Conservation (phyloP, 2,329 filamentous ascomycete species). For the Thielaviopsis euricoi region DNA sequence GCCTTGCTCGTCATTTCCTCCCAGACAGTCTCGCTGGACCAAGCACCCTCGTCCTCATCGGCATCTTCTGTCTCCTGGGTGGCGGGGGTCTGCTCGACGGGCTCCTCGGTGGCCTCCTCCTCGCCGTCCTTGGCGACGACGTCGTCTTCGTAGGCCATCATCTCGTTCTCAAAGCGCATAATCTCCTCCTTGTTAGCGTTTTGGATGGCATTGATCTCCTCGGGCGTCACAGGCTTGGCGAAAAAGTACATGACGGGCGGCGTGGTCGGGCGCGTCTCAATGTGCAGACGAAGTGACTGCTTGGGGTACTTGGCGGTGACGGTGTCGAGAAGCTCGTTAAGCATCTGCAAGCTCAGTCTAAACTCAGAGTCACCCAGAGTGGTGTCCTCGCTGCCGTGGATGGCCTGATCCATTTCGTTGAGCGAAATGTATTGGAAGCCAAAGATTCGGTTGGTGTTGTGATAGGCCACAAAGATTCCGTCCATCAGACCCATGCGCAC, state of each 20-base stretch:
- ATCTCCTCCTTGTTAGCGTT: slow-evolving; percentile 45
- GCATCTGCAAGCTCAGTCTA: slow-evolving; percentile 56
- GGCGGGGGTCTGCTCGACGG: slow-evolving; percentile 13
- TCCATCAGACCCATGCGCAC: slow-evolving; percentile 97
- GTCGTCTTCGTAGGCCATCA: slow-evolving; percentile 33
- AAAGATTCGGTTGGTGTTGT: slow-evolving; percentile 90
- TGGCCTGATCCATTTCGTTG: slow-evolving; percentile 68
- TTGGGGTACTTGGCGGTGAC: slow-evolving; percentile 62
- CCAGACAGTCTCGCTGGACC: slow-evolving; percentile 27
- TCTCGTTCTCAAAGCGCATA: slow-evolving; percentile 48
- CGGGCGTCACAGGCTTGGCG: slow-evolving; percentile 63
- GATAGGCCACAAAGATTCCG: slow-evolving; percentile 91
- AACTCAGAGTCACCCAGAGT: slow-evolving; percentile 71
- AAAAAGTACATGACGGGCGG: slow-evolving; percentile 73
- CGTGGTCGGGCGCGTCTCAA: slow-evolving; percentile 52
- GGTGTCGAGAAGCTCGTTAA: slow-evolving; percentile 64
- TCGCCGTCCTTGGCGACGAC: slow-evolving; percentile 11
- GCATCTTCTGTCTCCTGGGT: slow-evolving; percentile 11
- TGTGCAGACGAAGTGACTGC: slow-evolving; percentile 59
- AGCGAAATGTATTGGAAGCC: slow-evolving; percentile 91
- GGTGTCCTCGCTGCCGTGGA: slow-evolving; percentile 62
- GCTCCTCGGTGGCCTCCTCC: slow-evolving; percentile 13
- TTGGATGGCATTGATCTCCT: slow-evolving; percentile 61
- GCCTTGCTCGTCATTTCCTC: slow-evolving; percentile 37
- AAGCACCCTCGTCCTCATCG: slow-evolving; percentile 12